phyloP scores from a whole-genome alignment of 2,329 filamentous ascomycete species.

The Penicillium rolfsii region DNA sequence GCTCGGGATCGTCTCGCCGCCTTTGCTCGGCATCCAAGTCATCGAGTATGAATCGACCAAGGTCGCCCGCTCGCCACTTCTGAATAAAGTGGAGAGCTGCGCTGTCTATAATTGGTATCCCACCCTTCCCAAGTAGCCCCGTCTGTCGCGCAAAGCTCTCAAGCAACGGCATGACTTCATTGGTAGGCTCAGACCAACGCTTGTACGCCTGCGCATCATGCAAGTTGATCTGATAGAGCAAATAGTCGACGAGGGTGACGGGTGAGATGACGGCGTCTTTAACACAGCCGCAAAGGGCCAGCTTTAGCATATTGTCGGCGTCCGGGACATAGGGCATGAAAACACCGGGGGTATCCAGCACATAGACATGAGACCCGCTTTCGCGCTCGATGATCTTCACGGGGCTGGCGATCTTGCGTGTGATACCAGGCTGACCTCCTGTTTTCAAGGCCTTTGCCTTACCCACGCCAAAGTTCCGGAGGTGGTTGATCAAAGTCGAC shows the following conservation, averaged over 20 bases:
- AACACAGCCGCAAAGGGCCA: constrained; percentile 88
- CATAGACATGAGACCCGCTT: constrained; percentile 68
- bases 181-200: constrained; percentile 72
- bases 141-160: constrained; percentile 71
- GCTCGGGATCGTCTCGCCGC: constrained; percentile 45
- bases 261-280: constrained; percentile 83
- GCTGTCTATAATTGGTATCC: constrained; percentile 68
- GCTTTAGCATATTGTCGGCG: constrained; percentile 87
- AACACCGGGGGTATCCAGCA: constrained; percentile 91
- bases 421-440: constrained; percentile 86
- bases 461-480: constrained; percentile 70
- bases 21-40: constrained; percentile 67
- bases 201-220: constrained; percentile 65
- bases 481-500: constrained; percentile 86
- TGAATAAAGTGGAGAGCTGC: constrained; percentile 80
- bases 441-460: constrained; percentile 75
- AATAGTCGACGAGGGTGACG: constrained; percentile 82
- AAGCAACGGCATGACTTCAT: constrained; percentile 77
- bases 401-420: constrained; percentile 77
- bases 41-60: constrained; percentile 81
- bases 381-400: constrained; percentile 75
- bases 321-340: constrained; percentile 91
- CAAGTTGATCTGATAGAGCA: constrained; percentile 81
- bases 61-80: constrained; percentile 74
- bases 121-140: constrained; percentile 75